Base-by-base conservation (phyloP, 352 stramenopile species). In the Phytophthora brassicae region DNA sequence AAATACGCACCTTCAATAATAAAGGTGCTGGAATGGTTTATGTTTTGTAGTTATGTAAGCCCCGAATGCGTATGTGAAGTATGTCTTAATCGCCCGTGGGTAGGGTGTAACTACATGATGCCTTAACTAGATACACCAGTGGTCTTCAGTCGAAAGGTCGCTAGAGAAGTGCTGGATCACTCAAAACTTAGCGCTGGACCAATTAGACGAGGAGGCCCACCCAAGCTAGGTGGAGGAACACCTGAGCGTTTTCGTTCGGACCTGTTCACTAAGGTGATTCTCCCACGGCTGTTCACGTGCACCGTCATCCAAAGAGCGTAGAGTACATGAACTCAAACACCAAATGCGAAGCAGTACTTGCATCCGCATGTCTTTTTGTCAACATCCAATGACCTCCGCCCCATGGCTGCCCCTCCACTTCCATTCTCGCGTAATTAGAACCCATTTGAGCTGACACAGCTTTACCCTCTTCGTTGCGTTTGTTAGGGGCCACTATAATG, bases 381-480 rank as follows among this genome's bases (percentile, higher is more conserved):
- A 0, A 55, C 2, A 16, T 59, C 41, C 1, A 65, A 47, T 0
- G 9, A 41, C 57, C 53, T 1, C 56, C 56, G 11, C 16, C n/a
- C 6, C 5, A 20, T 0, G 41, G 48, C 3, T 65, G 5, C 5
- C n/a, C 20, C 16, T 43, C 1, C 3, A 51, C 26, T n/a, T 60
- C 58, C 44, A 50, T 51, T 1, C 50, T 16, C 5, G 50, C 35
- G 14, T 60, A 66, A 16, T 56, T 66, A 8, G 3, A 11, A 0
- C 58, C 41, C 58, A 61, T 66, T 16, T 56, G 50, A 11, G 41
- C 48, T 1, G 41, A 38, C 3, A 65, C 57, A 1, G 48, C 48
- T n/a, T 55, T 54, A 12, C 29, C 22, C 8, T 23, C 31, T 8
- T 60, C 31, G 5, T 17, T 50, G 4, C 31, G 17, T 26, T 63